phyloP scores from a whole-genome alignment of 2,329 filamentous ascomycete genomes.

The Huntiella moniliformis region DNA sequence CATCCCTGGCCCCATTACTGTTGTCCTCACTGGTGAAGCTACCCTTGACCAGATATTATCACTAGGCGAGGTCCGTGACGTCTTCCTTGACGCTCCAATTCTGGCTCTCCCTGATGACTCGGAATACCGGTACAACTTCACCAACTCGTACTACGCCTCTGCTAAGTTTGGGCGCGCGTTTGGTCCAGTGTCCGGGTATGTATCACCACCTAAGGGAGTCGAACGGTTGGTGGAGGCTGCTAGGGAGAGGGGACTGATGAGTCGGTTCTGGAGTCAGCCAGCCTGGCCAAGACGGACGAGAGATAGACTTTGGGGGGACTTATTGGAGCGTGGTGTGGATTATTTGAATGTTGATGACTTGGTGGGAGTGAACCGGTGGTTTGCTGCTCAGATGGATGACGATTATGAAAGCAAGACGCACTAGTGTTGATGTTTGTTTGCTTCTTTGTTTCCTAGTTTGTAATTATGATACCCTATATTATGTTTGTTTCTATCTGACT shows the following conservation, averaged over 20 bases:
- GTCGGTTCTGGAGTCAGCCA: slow-evolving; percentile 42
- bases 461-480: too few species aligned
- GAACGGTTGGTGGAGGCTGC: slow-evolving; percentile 28
- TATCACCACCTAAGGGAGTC: slow-evolving; percentile 28
- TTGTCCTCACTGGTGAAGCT: slow-evolving; percentile 49
- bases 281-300: slow-evolving; percentile 34
- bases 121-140: slow-evolving; percentile 22
- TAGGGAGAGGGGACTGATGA: slow-evolving; percentile 33
- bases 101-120: slow-evolving; percentile 18
- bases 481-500: too few species aligned
- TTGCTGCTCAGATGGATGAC: background rate
- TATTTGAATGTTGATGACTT: slow-evolving; percentile 45
- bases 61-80: slow-evolving; percentile 37
- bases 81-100: slow-evolving; percentile 50
- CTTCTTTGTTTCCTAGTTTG: too few species aligned
- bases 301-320: slow-evolving; percentile 35
- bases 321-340: slow-evolving; percentile 39
- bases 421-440: too few species aligned
- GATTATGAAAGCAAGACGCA: too few species aligned
- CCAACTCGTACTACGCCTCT: slow-evolving; percentile 50
- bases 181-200: slow-evolving; percentile 28
- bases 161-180: slow-evolving; percentile 35
- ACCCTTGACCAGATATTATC: slow-evolving; percentile 35
- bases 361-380: slow-evolving; percentile 4
- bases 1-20: slow-evolving; percentile 39